Conservation (phyloP, 257 asterid genomes). For the Sherardia arvensis region DNA sequence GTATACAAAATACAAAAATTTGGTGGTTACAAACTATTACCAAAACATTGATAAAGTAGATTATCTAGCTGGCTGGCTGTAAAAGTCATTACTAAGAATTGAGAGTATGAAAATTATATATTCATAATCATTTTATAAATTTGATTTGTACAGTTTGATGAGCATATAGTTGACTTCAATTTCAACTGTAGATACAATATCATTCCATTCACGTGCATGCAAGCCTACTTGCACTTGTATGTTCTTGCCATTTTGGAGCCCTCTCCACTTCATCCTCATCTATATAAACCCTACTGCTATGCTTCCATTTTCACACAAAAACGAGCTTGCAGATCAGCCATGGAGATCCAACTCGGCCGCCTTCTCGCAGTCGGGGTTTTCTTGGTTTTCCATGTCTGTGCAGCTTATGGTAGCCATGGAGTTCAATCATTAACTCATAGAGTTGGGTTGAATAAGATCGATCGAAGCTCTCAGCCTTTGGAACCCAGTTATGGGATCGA, state of each 20-base stretch:
- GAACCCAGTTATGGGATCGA: slow-evolving; percentile 2
- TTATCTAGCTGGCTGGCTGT: background rate
- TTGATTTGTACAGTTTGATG: slow-evolving; percentile 20
- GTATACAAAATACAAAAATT: background rate
- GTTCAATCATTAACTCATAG: background rate
- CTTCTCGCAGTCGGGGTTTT: background rate
- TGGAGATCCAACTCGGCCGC: background rate
- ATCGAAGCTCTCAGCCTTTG: background rate
- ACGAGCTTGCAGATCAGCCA: slow-evolving; percentile 1
- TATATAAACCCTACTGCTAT: background rate
- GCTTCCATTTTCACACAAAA: background rate
- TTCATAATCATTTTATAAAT: slow-evolving; percentile 6
- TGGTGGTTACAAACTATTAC: background rate
- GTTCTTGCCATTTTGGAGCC: background rate
- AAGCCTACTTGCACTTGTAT: background rate
- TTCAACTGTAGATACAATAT: background rate
- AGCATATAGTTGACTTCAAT: slow-evolving; percentile 13
- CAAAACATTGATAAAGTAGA: background rate
- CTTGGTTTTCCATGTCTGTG: background rate
- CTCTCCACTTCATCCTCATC: background rate
- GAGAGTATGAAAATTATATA: background rate
- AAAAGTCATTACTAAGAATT: background rate
- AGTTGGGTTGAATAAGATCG: slow-evolving; percentile 1
- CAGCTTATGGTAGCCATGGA: background rate
- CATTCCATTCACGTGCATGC: background rate